Percentiles rank a stretch among this genome's conserved stretches.
These are phyloP conservation scores for Fomitopsis palustris DNA, from an alignment of 1,284 basidiomycete species.

Conservation along the genomic window DNA sequence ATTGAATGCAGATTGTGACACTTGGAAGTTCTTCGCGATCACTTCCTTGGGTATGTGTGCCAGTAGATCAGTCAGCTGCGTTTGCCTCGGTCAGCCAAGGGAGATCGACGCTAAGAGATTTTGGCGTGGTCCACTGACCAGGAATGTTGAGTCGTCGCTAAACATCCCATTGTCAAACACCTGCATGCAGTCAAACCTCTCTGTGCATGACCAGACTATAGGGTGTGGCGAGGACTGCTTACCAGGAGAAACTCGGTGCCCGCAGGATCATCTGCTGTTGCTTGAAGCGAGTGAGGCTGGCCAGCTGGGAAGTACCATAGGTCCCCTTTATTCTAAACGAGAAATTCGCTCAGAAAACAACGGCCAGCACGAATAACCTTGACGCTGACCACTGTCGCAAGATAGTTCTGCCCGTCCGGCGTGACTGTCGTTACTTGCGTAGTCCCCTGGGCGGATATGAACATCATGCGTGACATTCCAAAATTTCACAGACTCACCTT, in stretches of 20 bases:
- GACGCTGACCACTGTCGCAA: slow-evolving; percentile 41
- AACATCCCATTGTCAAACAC: slow-evolving; percentile 38
- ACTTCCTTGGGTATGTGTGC: slow-evolving; percentile 42
- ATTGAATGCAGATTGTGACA: slow-evolving; percentile 30
- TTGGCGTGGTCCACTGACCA: slow-evolving; percentile 19
- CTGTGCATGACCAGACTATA: neutral
- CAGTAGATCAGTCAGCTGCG: slow-evolving; percentile 33
- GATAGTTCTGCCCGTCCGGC: slow-evolving; percentile 56
- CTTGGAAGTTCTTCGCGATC: slow-evolving; percentile 41
- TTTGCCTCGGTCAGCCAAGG: neutral
- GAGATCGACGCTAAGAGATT: neutral
- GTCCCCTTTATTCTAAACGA: slow-evolving; percentile 30
- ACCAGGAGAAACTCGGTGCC: slow-evolving; percentile 73
- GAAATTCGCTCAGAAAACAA: neutral
- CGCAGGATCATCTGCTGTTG: slow-evolving; percentile 49
- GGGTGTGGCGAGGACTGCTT: no score
- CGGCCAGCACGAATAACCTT: neutral
- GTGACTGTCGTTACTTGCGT: slow-evolving; percentile 63
- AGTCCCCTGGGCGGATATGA: slow-evolving; percentile 44
- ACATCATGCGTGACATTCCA: no score
- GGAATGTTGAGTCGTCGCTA: slow-evolving; percentile 40
- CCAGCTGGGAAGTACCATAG: slow-evolving; percentile 71
- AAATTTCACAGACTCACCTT: no score
- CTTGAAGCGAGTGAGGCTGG: slow-evolving; percentile 49
- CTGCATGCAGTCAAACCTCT: slow-evolving; percentile 10